Base-by-base conservation (phyloP, 345 rosid genomes). In the Sonneratia caseolaris region DNA sequence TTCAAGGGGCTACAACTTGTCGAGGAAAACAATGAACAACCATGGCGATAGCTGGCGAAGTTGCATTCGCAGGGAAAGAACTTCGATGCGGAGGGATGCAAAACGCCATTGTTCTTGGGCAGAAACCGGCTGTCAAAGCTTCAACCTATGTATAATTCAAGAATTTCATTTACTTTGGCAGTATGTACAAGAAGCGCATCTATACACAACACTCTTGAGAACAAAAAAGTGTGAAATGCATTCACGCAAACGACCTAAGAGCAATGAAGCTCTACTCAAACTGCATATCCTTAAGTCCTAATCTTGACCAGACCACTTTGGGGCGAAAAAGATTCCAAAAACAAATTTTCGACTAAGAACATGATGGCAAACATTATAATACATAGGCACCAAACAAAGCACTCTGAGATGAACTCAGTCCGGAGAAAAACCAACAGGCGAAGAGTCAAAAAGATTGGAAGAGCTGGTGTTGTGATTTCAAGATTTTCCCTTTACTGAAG, bases 401-500 rank as follows among this genome's bases (percentile, higher is more conserved):
- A 24, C 55, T 12, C 70, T 12, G 35, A 7, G 53, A n/a, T 40
- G 35, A 62, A 62, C 66, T 15, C 37, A 18, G 18, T 15, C 27
- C 47, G 24, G 37, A 37, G 19, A 66, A 11, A 66, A 67, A 38
- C 48, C 48, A 42, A 38, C 21, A 35, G 36, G 66, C 27, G 66
- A 0, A 14, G 37, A 3, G 19, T 5, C 37, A 62, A 14, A 24
- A 61, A 7, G 37, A 35, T 5, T 61, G 37, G 65, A 61, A 7
- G 65, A 61, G 65, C 65, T 10, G 27, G 14, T 27, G 66, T 37
- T 62, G 16, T 32, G 37, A 55, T 65, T 70, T 82, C 79, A 89
- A 45, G 82, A 73, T 79, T 85, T 86, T 59, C 88, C 78, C 79
- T 87, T 94, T 78, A 83, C 87, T 66, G 69, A 80, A 65, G 82